Evolutionary conservation across 441 rosid species (phyloP).

Genomic region (Arabidopsis lyrata): DNA sequence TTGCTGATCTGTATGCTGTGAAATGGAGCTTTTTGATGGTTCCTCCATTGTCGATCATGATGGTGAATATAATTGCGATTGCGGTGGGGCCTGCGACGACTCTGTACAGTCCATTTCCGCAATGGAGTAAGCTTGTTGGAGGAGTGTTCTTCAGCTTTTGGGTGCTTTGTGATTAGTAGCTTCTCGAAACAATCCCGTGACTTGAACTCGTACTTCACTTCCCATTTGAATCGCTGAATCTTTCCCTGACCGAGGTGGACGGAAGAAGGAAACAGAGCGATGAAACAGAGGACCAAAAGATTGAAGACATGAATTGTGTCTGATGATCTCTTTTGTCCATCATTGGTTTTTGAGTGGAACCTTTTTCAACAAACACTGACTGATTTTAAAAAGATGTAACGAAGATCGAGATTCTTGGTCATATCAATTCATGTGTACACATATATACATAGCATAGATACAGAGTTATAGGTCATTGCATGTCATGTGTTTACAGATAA

Average conservation of each 20-base stretch:
- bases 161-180: constrained; percentile 47
- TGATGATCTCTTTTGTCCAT: constrained; percentile 18
- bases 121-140: too few relatives aligned
- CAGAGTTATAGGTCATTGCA: background rate
- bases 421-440: background rate
- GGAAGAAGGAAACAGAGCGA: constrained; percentile 18
- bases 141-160: too few relatives aligned
- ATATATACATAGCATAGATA: background rate
- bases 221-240: constrained; percentile 64
- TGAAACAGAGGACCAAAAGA: constrained; percentile 25
- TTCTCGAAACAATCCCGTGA: constrained; percentile 72
- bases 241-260: constrained; percentile 46
- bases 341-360: background rate
- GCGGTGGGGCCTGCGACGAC: too few relatives aligned
- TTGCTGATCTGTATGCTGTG: too few relatives aligned
- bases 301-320: constrained; percentile 16
- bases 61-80: too few relatives aligned
- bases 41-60: too few relatives aligned
- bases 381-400: background rate
- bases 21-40: too few relatives aligned
- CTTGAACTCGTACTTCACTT: constrained; percentile 68
- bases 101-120: too few relatives aligned
- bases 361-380: background rate
- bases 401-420: constrained; percentile 26
- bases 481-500: constrained; percentile 35